phyloP scores from a whole-genome alignment of 2,329 filamentous ascomycete genomes.

The Septoria linicola region DNA sequence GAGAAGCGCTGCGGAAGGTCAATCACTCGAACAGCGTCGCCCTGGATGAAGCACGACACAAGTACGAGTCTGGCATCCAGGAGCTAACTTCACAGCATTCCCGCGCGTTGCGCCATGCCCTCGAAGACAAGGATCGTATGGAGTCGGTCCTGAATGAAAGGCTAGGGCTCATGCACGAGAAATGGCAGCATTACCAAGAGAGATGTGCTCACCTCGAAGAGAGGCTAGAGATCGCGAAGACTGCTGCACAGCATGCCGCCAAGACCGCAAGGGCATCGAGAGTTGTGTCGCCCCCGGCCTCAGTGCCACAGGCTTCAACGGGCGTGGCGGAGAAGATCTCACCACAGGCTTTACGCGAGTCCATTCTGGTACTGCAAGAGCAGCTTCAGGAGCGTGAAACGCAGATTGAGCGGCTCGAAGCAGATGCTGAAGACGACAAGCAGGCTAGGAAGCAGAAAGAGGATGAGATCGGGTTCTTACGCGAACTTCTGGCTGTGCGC shows the following conservation, averaged over 20 bases:
- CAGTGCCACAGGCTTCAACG: slow-evolving; percentile 30
- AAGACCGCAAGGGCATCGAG: slow-evolving; percentile 53
- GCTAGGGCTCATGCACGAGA: slow-evolving; percentile 77
- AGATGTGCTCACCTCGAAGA: slow-evolving; percentile 83
- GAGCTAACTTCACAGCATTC: slow-evolving; percentile 62
- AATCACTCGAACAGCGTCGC: slow-evolving; percentile 53
- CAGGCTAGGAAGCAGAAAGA: slow-evolving; percentile 86
- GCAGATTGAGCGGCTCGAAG: slow-evolving; percentile 82
- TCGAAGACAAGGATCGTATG: slow-evolving; percentile 77
- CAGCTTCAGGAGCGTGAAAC: slow-evolving; percentile 92
- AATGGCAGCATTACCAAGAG: slow-evolving; percentile 81
- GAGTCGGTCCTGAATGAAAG: slow-evolving; percentile 80
- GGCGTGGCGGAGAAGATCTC: slow-evolving; percentile 79
- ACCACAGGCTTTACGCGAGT: slow-evolving; percentile 89
- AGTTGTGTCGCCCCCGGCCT: slow-evolving; percentile 34
- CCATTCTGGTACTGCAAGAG: slow-evolving; percentile 93
- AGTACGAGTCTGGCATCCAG: slow-evolving; percentile 48
- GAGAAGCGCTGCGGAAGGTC: slow-evolving; percentile 56
- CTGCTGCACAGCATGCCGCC: slow-evolving; percentile 79
- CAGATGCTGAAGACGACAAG: slow-evolving; percentile 73
- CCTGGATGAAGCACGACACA: slow-evolving; percentile 57
- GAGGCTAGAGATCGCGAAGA: slow-evolving; percentile 83
- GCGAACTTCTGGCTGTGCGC: slow-evolving; percentile 86
- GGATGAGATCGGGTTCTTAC: slow-evolving; percentile 91
- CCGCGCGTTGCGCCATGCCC: slow-evolving; percentile 44